Evolutionary conservation across 2,329 filamentous ascomycete genomes (phyloP).

Genomic region (Orbilia javanica): DNA sequence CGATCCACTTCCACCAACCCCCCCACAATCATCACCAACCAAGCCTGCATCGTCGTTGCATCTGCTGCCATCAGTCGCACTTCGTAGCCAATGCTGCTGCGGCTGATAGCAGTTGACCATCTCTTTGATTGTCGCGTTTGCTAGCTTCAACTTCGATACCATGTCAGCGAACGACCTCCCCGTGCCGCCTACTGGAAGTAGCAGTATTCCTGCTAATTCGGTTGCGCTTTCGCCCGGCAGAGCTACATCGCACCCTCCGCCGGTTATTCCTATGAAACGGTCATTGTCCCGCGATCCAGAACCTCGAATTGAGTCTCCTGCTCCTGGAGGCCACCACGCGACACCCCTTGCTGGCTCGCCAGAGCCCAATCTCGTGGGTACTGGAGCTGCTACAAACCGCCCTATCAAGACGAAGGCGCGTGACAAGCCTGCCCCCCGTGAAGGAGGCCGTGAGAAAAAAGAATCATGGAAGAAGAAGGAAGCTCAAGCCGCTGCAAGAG

Average conservation of each 20-base stretch:
- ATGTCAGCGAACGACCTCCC: conserved; percentile 46
- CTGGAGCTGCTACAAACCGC: conserved; percentile 38
- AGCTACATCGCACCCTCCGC: conserved; percentile 53
- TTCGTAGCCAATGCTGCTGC: not conserved
- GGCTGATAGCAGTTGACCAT: not conserved
- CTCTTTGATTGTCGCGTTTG: not conserved
- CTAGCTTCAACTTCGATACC: not conserved
- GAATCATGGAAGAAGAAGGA: conserved; percentile 78
- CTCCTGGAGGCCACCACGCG: conserved; percentile 50
- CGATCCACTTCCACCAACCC: not conserved
- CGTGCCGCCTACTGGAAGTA: conserved; percentile 37
- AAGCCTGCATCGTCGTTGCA: not conserved
- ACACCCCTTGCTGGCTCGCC: conserved; percentile 48
- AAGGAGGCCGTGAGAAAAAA: conserved; percentile 69
- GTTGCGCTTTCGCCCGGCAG: conserved; percentile 32
- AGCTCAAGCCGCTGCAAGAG: conserved; percentile 68
- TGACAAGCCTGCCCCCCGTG: conserved; percentile 54
- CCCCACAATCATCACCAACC: conserved; percentile 1
- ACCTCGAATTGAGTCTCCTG: conserved; percentile 49
- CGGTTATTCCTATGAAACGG: conserved; percentile 55
- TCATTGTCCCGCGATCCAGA: conserved; percentile 54
- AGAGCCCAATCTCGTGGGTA: conserved; percentile 34
- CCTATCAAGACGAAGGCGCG: conserved; percentile 55
- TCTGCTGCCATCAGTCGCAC: not conserved
- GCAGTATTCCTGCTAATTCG: conserved; percentile 1